phyloP scores from a whole-genome alignment of 306 rosid genomes.

The Cyclanthera cordifolia region DNA sequence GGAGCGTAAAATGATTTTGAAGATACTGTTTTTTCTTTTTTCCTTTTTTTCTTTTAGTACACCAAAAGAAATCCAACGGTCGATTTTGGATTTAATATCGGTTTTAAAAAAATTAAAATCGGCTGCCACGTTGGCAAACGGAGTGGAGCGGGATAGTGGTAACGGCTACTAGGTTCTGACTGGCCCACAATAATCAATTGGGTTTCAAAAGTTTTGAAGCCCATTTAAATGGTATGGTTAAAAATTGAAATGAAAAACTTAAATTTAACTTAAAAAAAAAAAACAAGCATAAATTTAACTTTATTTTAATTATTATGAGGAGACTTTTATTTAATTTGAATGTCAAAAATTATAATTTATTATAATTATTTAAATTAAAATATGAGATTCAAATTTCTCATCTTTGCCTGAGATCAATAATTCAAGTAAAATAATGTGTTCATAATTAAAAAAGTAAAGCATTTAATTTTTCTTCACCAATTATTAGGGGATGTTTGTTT shows the following conservation, averaged over 20 bases:
- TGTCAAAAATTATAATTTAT: too few species aligned
- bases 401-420: too few species aligned
- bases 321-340: too few species aligned
- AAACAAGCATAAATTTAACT: too few species aligned
- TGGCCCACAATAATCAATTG: conserved; percentile 13
- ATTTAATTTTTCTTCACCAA: too few species aligned
- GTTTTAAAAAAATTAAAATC: background rate
- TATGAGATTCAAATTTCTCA: too few species aligned
- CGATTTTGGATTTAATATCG: conserved; percentile 11
- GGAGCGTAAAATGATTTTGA: background rate
- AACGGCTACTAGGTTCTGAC: background rate
- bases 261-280: background rate
- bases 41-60: background rate
- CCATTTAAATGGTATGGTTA: background rate
- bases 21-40: background rate
- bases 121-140: conserved; percentile 1
- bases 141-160: background rate
- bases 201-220: conserved; percentile 7
- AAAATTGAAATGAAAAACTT: background rate
- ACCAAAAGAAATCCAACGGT: conserved; percentile 8
- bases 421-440: too few species aligned
- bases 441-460: too few species aligned
- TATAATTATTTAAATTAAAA: too few species aligned
- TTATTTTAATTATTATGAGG: too few species aligned
- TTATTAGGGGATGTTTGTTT: too few species aligned